A percentile compares a stretch with the other conserved stretches of the same genome.
Conservation (phyloP, 495 filamentous ascomycete species). For the Daldinia caldariorum region DNA sequence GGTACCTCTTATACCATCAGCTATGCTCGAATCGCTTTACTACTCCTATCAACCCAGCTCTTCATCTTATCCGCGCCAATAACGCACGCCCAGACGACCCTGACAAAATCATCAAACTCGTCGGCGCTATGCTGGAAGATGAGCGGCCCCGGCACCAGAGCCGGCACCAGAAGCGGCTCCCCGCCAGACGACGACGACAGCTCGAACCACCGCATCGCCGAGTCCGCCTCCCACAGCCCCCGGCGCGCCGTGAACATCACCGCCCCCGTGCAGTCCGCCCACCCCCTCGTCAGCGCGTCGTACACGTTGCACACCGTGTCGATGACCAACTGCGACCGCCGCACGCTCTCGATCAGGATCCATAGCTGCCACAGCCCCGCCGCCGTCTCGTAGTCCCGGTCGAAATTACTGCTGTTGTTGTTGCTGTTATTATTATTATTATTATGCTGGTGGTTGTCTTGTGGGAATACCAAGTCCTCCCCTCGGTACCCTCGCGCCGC, state of each 20-base stretch:
- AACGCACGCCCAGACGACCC: not conserved
- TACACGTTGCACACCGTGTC: conserved; percentile 36
- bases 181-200: not conserved
- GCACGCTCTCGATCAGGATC: conserved; percentile 21
- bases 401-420: not conserved
- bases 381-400: conserved; percentile 8
- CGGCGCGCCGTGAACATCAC: not conserved
- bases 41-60: not conserved
- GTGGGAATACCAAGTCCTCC: not conserved
- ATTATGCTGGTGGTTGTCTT: not conserved
- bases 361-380: conserved; percentile 12
- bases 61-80: not conserved
- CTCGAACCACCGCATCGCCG: not conserved
- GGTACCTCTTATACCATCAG: not conserved
- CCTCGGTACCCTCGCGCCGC: not conserved
- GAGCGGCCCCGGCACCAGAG: not conserved
- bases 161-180: conserved; percentile 1
- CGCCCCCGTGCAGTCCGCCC: not conserved
- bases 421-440: no score
- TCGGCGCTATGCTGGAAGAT: not conserved
- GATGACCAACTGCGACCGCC: conserved; percentile 12
- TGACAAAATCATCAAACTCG: not conserved
- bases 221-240: not conserved
- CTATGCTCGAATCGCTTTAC: not conserved
- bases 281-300: not conserved